Percentiles rank a stretch among this genome's conserved stretches.
Conservation (phyloP, 2,329 filamentous ascomycete genomes). For the Colletotrichum sp. region DNA sequence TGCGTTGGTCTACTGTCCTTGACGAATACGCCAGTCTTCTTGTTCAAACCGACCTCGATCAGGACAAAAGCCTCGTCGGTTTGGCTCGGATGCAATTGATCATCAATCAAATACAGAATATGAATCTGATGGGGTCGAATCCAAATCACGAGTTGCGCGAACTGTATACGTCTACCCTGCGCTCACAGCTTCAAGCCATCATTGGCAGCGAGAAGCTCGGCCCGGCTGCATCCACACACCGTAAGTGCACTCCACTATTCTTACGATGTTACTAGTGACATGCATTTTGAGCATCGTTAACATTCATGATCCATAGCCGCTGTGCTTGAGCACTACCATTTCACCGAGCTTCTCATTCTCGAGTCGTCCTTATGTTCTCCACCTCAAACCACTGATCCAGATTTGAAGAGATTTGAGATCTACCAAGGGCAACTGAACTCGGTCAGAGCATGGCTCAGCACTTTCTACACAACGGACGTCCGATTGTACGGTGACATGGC, state of each 20-base stretch:
- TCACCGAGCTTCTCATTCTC: background rate
- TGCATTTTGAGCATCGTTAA: background rate
- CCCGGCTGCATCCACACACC: background rate
- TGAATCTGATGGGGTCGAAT: background rate
- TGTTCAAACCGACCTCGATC: background rate
- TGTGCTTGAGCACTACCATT: background rate
- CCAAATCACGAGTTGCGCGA: background rate
- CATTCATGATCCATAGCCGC: fast-evolving
- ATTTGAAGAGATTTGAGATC: background rate
- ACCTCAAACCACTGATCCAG: background rate
- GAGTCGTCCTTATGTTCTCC: background rate
- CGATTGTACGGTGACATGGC: fast-evolving
- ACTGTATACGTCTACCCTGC: background rate
- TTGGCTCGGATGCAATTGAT: background rate
- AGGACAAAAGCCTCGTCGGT: background rate
- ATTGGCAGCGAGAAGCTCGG: background rate
- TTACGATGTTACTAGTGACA: fast-evolving
- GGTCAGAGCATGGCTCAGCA: background rate
- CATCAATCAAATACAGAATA: background rate
- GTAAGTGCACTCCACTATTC: background rate
- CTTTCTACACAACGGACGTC: background rate
- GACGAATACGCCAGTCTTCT: background rate
- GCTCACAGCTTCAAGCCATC: background rate
- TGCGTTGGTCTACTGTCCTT: background rate
- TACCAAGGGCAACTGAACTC: background rate